Evolutionary conservation across 345 rosid genomes (phyloP), one percentile per base, ranked within the genome.

Genomic region (Dipteronia dyeriana): DNA sequence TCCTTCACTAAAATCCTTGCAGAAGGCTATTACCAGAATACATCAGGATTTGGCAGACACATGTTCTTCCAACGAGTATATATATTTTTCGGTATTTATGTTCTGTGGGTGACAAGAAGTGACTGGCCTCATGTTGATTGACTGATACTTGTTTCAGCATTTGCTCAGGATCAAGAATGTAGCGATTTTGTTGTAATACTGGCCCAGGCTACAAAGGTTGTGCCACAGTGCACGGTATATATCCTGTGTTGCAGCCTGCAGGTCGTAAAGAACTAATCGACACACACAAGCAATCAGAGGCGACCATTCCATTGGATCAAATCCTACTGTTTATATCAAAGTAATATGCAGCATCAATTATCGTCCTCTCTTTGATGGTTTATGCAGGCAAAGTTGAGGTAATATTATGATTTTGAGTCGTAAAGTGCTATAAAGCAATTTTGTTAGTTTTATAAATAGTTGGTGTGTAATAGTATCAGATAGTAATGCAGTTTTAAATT

Each of bases 1-100:
- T 76, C 98, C 99, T 20, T 86, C 95, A 63, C 79, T 94, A 73
- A 90, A 91, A 84, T 91, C 92, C 59, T 82, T 91, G 85, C 98
- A 94, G 82, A 96, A 94, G 88, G 94, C 92, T 11, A 85, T 94
- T 60, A 89, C 97, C 29, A 88, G 93, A 82, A 86, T 86, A 34
- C 99, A 96, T 80, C 98, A 92, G 84, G 98, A 96, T 81, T 77
- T 96, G 76, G 90, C 95, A 38, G 99, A 94, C 75, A 94, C 89
- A 62, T 96, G 97, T 86, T 88, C 98, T 29, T 92, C 95, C 56
- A 96, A 96, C 19, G 98, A 92, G 75, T 92, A 94, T 68, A 88
- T 89, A 75, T n/a, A n/a, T n/a, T n/a, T 95, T 96, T 70, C 88
- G 87, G 13, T 96, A 92, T 82, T 85, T 96, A 75, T 94, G 97